phyloP scores from a whole-genome alignment of 208 protist genomes.

The Leishmania tarentolae region DNA sequence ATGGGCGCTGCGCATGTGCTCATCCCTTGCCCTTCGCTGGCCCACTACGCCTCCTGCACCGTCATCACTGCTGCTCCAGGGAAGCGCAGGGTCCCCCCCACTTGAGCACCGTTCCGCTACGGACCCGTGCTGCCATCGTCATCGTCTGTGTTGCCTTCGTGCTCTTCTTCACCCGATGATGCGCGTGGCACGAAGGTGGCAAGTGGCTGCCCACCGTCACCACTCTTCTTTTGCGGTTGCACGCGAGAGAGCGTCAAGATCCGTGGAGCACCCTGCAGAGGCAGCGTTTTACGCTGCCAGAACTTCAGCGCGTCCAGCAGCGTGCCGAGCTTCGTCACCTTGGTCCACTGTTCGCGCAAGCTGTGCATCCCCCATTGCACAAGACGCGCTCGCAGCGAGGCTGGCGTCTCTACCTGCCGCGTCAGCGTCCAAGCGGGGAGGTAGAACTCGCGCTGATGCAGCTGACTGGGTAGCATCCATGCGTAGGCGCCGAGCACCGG shows the following conservation, averaged over 20 bases:
- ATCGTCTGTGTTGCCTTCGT: slow-evolving; percentile 5
- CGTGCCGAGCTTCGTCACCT: slow-evolving; percentile 71
- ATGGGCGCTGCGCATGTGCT: neutral
- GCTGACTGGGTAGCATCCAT: slow-evolving; percentile 67
- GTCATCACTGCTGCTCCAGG: neutral
- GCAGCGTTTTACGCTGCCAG: slow-evolving; percentile 33
- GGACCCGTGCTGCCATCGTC: neutral
- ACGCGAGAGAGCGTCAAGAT: slow-evolving; percentile 34
- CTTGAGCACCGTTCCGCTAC: neutral
- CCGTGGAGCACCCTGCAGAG: slow-evolving; percentile 35
- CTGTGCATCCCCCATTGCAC: slow-evolving; percentile 57
- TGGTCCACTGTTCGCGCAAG: slow-evolving; percentile 79
- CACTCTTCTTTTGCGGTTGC: slow-evolving; percentile 1
- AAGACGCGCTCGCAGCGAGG: slow-evolving; percentile 43
- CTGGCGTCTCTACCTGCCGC: slow-evolving; percentile 50
- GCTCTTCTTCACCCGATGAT: slow-evolving; percentile 25
- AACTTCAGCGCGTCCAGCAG: slow-evolving; percentile 54
- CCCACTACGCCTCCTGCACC: neutral
- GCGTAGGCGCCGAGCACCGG: slow-evolving; percentile 67
- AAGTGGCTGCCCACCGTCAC: neutral
- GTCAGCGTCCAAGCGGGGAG: slow-evolving; percentile 40
- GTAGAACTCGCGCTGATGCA: slow-evolving; percentile 62
- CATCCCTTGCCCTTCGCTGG: neutral
- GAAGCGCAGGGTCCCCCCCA: neutral
- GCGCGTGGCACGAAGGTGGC: slow-evolving; percentile 15